A percentile compares a stretch with the other conserved stretches of the same genome.
These are phyloP conservation scores for Populus simonii DNA, from an alignment of 345 rosid genomes.

Conservation along the genomic window DNA sequence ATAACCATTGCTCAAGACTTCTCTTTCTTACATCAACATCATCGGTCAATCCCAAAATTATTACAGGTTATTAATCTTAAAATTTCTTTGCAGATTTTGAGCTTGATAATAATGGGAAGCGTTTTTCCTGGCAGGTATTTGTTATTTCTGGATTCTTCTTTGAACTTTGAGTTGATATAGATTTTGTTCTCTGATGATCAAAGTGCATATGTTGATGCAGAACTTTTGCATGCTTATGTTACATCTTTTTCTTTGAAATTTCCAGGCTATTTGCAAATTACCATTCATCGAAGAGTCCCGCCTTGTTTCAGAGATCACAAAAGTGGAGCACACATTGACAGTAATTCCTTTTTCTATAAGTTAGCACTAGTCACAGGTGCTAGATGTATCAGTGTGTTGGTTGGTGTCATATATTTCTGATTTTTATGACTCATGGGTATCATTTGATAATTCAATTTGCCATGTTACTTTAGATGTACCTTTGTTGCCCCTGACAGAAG, in stretches of 20 bases:
- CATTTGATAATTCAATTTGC: too few relatives aligned
- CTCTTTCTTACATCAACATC: background rate
- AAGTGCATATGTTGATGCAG: background rate
- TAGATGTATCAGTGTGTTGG: background rate
- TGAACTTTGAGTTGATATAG: background rate
- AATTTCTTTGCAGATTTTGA: conserved; percentile 28
- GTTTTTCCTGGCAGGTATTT: conserved; percentile 32
- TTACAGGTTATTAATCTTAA: background rate
- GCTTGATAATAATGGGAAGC: conserved; percentile 31
- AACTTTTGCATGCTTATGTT: background rate
- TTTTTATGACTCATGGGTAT: background rate
- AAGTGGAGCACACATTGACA: conserved; percentile 30
- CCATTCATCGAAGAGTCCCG: conserved; percentile 39
- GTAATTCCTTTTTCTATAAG: conserved; percentile 13
- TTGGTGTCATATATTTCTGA: background rate
- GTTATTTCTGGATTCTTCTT: background rate
- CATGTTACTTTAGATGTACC: too few relatives aligned
- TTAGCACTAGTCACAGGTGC: background rate
- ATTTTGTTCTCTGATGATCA: background rate
- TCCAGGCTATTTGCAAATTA: conserved; percentile 27
- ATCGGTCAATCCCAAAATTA: background rate
- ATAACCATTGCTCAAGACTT: background rate
- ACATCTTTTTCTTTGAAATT: background rate
- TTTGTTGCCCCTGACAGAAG: too few relatives aligned
- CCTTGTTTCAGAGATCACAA: conserved; percentile 27